Base-by-base conservation (phyloP, 148 eudicot genomes). In the Dysphania ambrosioides region DNA sequence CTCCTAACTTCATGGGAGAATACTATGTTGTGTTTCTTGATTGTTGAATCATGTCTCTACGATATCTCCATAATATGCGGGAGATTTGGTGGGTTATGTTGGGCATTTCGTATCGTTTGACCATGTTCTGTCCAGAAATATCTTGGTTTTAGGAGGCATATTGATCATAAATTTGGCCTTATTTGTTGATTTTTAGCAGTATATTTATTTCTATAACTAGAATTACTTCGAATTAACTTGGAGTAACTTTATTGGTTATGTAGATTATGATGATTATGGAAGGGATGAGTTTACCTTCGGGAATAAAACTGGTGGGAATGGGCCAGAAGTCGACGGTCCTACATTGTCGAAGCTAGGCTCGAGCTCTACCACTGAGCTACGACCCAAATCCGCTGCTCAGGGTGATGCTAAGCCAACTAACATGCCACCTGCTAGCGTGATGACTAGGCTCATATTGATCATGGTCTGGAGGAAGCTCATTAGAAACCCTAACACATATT, bases 391-490 rank as follows among this genome's bases (percentile, higher is more conserved):
- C 0, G 53, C 71, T 49, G 80, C 79, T 6, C 79, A 65, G 18
- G 82, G 49, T 21, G 92, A 87, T 38, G 9, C 82, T 0, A 90
- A 88, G 80, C 61, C 90, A n/a, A 81, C 85, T 36, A 57, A 87
- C 0, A 90, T 88, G 96, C 97, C 93, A 1, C 90, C 96, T 3
- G 79, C 96, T 29, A 88, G 93, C 78, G 96, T 90, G 51, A 93
- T 93, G 90, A 90, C 97, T 8, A 82, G 93, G 82, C 90, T 90
- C 0, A 93, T 90, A 72, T 70, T 93, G 77, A 90, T 87, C 49
- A 90, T 93, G 98, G 98, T 93, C 55, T 93, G 98, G 96, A 79
- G 98, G 64, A 93, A 93, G 72, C 90, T 93, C 16, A 87, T 90
- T 51, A 77, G 96, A 71, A 93, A 93, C 73, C 98, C 98, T 0